Percentiles rank a stretch among this genome's conserved stretches.
These are phyloP conservation scores for Colletotrichum neosansevieriae DNA, from an alignment of 2,329 filamentous ascomycete genomes.

Conservation along the genomic window DNA sequence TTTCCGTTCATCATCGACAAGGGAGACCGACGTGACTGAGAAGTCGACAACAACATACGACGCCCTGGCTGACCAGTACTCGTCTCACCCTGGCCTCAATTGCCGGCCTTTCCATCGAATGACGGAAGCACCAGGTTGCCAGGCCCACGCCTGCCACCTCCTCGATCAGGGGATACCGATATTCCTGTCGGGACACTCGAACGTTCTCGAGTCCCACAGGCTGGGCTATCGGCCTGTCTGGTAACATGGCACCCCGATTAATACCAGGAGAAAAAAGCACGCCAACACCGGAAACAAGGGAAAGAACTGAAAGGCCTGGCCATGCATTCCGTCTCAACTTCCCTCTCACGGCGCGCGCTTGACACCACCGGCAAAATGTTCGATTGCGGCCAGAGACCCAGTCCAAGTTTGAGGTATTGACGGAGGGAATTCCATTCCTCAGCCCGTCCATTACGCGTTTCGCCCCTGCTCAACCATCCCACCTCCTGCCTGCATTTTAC, in stretches of 20 bases:
- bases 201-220: constrained; percentile 14
- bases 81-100: constrained; percentile 28
- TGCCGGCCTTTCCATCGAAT: constrained; percentile 28
- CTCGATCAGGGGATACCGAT: constrained; percentile 6
- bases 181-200: neutral
- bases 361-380: constrained; percentile 8
- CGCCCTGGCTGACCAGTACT: constrained; percentile 7
- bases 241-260: constrained; percentile 2
- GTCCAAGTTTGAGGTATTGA: neutral
- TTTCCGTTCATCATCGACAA: constrained; percentile 2
- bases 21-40: neutral
- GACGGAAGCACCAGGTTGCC: constrained; percentile 1
- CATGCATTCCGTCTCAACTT: constrained; percentile 18
- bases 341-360: neutral
- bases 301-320: constrained; percentile 11
- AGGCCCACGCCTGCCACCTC: neutral
- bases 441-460: constrained; percentile 39
- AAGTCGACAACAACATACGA: constrained; percentile 18
- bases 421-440: constrained; percentile 17
- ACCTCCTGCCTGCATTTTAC: constrained; percentile 19
- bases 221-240: constrained; percentile 11
- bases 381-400: constrained; percentile 9
- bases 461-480: constrained; percentile 37
- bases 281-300: neutral
- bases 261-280: neutral